Base-by-base conservation (phyloP, 1,139 yeast species). In the Protomyces arabidopsidicola region DNA sequence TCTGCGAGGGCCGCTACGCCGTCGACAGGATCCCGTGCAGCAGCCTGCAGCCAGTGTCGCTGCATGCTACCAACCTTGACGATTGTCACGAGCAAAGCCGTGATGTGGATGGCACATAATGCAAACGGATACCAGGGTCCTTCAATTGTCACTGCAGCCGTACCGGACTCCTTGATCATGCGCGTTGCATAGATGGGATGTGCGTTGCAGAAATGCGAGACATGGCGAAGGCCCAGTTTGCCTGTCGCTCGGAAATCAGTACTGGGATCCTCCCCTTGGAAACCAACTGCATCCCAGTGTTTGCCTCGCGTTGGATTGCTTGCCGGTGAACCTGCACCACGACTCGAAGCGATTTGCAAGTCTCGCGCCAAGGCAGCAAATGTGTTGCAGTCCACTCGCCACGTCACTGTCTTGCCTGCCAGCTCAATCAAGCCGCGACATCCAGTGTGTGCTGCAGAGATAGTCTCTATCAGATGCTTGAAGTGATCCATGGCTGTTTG, bases 101-200 rank as follows among this genome's bases (percentile, higher is more conserved):
- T 58, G 36, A 52, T 38, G 39, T 58, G 62, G n/a, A 58, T 58
- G 14, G 56, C 53, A 35, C 62, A 58, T 35, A 58, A 24, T 3
- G 62, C 62, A 16, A 58, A 58, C 8, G 62, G 62, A 27, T 58
- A 58, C 62, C 62, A 58, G 6, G 62, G 62, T n/a, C 45, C 22
- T 16, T 58, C 62, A 12, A 14, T 34, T 3, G 53, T 12, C 16
- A 42, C 39, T 31, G 27, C 12, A 5, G 42, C 56, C 2, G 62
- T 50, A 10, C 56, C 48, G 8, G 62, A 58, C 42, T 58, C 62
- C 18, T 18, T n/a, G n/a, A 58, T 18, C 56, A 58, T 58, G 3
- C 53, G 45, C 16, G 38, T 18, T 12, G 62, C 62, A 52, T 58
- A 58, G n/a, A 58, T 16, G 5, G 62, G 62, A 24, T 58, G 62